Base-by-base conservation (phyloP, 1,284 basidiomycete genomes). In the Rhodotorula sp. region DNA sequence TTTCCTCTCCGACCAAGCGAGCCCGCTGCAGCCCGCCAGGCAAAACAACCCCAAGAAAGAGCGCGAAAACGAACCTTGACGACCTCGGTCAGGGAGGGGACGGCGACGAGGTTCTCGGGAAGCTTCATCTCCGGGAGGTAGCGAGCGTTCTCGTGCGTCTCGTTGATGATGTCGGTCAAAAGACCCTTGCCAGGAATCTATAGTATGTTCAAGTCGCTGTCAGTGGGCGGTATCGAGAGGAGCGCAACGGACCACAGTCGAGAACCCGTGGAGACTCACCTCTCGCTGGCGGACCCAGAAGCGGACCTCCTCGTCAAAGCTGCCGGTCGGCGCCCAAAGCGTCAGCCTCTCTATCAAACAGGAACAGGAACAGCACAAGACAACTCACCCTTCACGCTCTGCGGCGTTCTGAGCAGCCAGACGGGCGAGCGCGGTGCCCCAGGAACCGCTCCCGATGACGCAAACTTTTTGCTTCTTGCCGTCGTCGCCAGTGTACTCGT, bases 131-230 rank as follows among this genome's bases (percentile, higher is more conserved):
- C 85, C 21, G 86, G 86, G 8, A 87, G 81, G 77, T 86, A 83
- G 71, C 85, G 84, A 12, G 82, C 80, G 79, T 87, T 87, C 78
- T 84, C 83, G 80, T 87, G 86, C 43, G 84, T 84, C 74, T 80
- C 77, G 77, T 83, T 79, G 71, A 79, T 75, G 65, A 72, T 61
- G 61, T 72, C 71, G 47, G 75, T 76, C 18, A 74, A 39, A 18
- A 68, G 64, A 34, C 74, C 74, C 65, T 76, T 73, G 57, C 74
- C 74, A 20, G 74, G 74, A 34, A 76, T 76, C 72, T 76, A 29
- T 8, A 29, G 15, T 14, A 29, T 2, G 47, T 18, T 6, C 6
- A n/a, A 29, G 48, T 20, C 14, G 43, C 8, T 14, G 51, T 49
- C 26, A 26, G 58, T 43, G 7, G 23, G 31, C 20, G 54, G 10